phyloP scores from a whole-genome alignment of 305 asterid genomes.

The Fraxinus dipetala region DNA sequence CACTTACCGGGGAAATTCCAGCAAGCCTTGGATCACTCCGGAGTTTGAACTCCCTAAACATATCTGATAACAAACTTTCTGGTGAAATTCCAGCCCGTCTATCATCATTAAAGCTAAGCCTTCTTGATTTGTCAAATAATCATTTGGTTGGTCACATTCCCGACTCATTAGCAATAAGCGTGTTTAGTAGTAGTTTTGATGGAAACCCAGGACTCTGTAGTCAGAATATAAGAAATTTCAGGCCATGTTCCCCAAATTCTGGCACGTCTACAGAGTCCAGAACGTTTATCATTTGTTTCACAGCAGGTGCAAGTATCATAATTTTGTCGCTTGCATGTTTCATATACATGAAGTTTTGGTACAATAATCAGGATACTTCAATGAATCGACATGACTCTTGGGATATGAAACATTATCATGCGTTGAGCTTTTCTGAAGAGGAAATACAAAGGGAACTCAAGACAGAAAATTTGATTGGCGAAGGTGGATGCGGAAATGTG shows the following conservation, averaged over 20 bases:
- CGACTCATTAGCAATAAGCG: slow-evolving; percentile 31
- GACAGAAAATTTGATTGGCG: slow-evolving; percentile 41
- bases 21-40: slow-evolving; percentile 34
- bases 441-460: slow-evolving; percentile 35
- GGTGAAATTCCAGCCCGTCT: slow-evolving; percentile 38
- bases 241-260: slow-evolving; percentile 28
- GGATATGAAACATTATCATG: slow-evolving; percentile 39
- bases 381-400: slow-evolving; percentile 33
- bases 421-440: slow-evolving; percentile 41
- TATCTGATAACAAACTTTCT: slow-evolving; percentile 35
- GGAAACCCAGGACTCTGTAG: slow-evolving; percentile 46
- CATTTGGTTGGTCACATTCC: slow-evolving; percentile 35
- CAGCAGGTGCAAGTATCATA: slow-evolving; percentile 25
- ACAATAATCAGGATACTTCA: slow-evolving; percentile 8
- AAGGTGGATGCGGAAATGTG: slow-evolving; percentile 48
- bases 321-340: slow-evolving; percentile 24
- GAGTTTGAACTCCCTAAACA: slow-evolving; percentile 37
- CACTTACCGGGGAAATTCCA: slow-evolving; percentile 37
- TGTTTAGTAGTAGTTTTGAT: slow-evolving; percentile 29
- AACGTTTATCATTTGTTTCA: slow-evolving; percentile 28
- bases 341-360: slow-evolving; percentile 25
- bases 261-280: slow-evolving; percentile 14
- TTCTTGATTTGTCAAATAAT: slow-evolving; percentile 42
- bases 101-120: slow-evolving; percentile 32
- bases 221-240: slow-evolving; percentile 14